Conservation (phyloP, 1,284 basidiomycete genomes). For the Rhodotorula sp. region DNA sequence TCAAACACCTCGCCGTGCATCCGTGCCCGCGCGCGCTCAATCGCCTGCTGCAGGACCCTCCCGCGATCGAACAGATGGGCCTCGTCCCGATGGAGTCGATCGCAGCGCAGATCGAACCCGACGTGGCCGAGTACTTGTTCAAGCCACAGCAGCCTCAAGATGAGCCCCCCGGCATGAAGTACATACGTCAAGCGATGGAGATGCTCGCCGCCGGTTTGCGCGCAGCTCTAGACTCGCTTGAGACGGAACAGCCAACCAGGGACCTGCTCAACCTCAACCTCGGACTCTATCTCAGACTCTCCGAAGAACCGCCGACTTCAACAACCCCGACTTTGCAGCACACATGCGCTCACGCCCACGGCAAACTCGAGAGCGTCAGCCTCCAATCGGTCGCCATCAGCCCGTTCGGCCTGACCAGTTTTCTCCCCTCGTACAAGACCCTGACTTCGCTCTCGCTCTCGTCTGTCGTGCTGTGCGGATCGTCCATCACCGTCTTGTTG, state of each 20-base stretch:
- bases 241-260: no score
- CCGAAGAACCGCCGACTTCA: neutral
- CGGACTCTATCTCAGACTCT: no score
- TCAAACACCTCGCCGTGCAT: constrained; percentile 5
- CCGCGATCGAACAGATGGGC: no score
- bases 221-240: no score
- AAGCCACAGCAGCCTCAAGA: no score
- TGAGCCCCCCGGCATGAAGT: neutral
- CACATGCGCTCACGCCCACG: no score
- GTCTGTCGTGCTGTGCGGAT: neutral
- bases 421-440: constrained; percentile 1
- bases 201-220: no score
- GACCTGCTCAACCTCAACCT: no score
- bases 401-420: neutral
- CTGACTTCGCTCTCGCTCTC: constrained; percentile 5
- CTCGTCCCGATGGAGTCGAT: no score
- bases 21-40: constrained; percentile 2
- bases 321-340: neutral
- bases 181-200: no score
- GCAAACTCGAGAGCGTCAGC: neutral
- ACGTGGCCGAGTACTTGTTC: neutral
- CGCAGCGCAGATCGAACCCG: neutral
- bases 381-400: neutral
- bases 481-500: neutral
- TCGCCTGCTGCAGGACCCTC: neutral